A percentile compares a stretch with the other conserved stretches of the same genome.
Conservation (phyloP, 176 grass and related monocot species). For the Guadua angustifolia region DNA sequence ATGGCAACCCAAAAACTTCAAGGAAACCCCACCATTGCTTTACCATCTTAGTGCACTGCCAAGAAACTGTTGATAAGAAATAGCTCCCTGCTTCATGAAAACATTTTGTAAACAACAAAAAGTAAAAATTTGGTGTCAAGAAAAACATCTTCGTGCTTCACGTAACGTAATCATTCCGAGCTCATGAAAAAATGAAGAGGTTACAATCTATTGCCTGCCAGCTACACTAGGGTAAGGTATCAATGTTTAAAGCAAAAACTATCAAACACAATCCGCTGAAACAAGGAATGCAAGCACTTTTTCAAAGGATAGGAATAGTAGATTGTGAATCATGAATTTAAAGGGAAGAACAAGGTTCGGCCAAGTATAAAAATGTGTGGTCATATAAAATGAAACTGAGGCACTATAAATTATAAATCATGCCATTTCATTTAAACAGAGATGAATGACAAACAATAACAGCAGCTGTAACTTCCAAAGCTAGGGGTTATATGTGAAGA, state of each 20-base stretch:
- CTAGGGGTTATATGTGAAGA: neutral
- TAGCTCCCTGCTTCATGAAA: neutral
- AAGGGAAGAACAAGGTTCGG: neutral
- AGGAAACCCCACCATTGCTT: neutral
- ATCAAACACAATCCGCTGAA: neutral
- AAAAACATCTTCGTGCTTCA: neutral
- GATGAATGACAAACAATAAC: too few species aligned
- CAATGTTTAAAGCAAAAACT: neutral
- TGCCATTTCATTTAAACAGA: neutral
- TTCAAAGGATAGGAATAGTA: neutral
- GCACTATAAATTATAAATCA: neutral
- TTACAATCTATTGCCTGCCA: neutral
- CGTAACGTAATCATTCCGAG: neutral
- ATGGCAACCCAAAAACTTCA: neutral
- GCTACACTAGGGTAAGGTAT: neutral
- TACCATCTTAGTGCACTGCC: neutral
- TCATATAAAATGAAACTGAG: neutral
- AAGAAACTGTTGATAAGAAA: neutral
- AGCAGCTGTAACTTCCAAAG: neutral
- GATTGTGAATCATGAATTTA: neutral
- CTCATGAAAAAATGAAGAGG: conserved; percentile 1
- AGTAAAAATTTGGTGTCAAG: neutral
- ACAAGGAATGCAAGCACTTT: neutral
- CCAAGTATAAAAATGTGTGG: neutral
- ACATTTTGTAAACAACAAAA: neutral